These are phyloP conservation scores for Arthromyces matolae DNA, from an alignment of 768 basidiomycete genomes.

Conservation along the genomic window DNA sequence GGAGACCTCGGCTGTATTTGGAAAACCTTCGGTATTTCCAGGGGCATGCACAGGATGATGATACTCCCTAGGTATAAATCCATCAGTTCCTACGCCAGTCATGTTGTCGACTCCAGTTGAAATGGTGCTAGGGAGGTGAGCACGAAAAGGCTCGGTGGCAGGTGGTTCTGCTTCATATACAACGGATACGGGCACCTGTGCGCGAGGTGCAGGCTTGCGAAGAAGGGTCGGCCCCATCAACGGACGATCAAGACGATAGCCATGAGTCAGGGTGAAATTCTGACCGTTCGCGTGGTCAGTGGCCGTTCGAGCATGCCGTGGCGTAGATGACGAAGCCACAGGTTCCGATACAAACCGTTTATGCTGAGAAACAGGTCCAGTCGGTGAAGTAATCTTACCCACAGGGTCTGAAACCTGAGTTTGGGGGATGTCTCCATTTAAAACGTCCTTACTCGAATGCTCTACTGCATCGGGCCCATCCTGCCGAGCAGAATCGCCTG, in stretches of 20 bases:
- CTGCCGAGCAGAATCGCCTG: conserved; percentile 29
- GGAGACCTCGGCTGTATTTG: background rate
- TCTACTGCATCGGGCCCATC: conserved; percentile 33
- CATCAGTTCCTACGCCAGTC: conserved; percentile 57
- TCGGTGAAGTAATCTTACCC: conserved; percentile 7
- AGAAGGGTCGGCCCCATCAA: conserved; percentile 31
- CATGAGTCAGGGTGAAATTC: conserved; percentile 4
- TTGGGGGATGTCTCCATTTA: conserved; percentile 20
- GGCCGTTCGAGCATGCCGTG: conserved; percentile 31
- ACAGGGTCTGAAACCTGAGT: conserved; percentile 14
- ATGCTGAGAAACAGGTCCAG: conserved; percentile 26
- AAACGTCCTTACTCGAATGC: conserved; percentile 23
- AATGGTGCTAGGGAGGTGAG: conserved; percentile 51
- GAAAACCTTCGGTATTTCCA: conserved; percentile 6
- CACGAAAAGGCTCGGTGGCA: conserved; percentile 30
- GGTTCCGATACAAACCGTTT: conserved; percentile 36
- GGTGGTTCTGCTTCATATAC: conserved; percentile 34
- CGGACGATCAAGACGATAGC: conserved; percentile 6
- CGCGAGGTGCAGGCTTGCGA: conserved; percentile 62
- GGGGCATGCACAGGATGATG: conserved; percentile 32
- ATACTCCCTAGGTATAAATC: conserved; percentile 29
- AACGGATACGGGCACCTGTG: conserved; percentile 60
- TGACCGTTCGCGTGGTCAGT: conserved; percentile 19
- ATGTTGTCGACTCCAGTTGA: conserved; percentile 53
- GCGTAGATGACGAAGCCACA: conserved; percentile 2